Evolutionary conservation across 192 early-diverging fungal genomes (phyloP), one percentile per base, ranked within the genome.

Genomic region (Coemansia brasiliensis): DNA sequence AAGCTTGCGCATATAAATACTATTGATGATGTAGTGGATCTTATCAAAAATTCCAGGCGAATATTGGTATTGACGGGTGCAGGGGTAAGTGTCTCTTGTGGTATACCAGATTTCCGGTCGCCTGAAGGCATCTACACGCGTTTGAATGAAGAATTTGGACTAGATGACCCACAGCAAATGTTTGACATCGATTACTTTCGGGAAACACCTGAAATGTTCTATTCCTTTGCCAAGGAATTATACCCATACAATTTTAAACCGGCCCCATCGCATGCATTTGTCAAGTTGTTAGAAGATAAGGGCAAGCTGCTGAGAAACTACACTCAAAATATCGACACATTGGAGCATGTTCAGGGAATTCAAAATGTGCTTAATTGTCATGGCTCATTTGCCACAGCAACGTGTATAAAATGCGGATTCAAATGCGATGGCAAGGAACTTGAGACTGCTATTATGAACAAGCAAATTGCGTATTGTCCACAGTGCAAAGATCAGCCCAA

Each of bases 51-150:
- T 11, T 74, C 86, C 3, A 74, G 80, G 50, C 88, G 87, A 15
- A 94, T 98, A 35, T 84, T 98, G 86, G 88, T 98, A 12, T 77
- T 98, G 48, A 94, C 94, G 1, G 95, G 95, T 7, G 92, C 92
- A 5, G 91, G 93, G 11, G 88, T 73, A 21, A 79, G 76, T 51
- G 94, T 96, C 2, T 94, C 92, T 1, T 96, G 94, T 39, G 96
- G 94, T 5, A 98, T 98, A 38, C 96, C 96, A 0, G 96, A 98
- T 59, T 98, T 98, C 55, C 83, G 96, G 55, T 96, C 94, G 11
- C 86, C 93, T 17, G 85, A 86, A 6, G 96, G 96, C 5, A 94
- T 98, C 26, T 98, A 98, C 58, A 83, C 89, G 6, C 71, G 91
- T 15, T 76, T 96, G 12, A 79, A 74, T 44, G 88, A 92, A n/a